Base-by-base conservation (phyloP, 345 rosid genomes). In the Citrus inodora region DNA sequence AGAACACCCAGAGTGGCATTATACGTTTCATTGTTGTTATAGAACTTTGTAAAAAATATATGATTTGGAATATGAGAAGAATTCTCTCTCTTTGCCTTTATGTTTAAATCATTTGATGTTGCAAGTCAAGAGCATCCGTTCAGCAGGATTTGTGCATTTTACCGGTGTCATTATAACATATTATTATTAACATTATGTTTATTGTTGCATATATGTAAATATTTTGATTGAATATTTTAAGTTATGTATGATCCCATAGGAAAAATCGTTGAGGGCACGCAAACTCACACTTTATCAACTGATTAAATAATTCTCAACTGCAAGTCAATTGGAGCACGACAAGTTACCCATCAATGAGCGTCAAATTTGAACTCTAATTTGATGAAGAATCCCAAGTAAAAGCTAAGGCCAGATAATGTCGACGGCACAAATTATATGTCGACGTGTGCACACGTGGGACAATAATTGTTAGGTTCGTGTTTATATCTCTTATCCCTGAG, bases 341-440 rank as follows among this genome's bases (percentile, higher is more conserved):
- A 51, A 32, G 25, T 56, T 56, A n/a, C 16, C 7, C 51, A 33
- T 2, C 48, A 33, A 25, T 2, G 40, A 63, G 19, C 11, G 51
- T 70, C 76, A 76, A 76, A 42, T 30, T 33, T 59, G 40, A 71
- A 59, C 70, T 0, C 21, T 2, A 55, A 75, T 28, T 24, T 14
- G 82, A 28, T 35, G 80, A 61, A 62, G 76, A 71, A 80, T 69
- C 56, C 73, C 27, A 83, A 32, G 86, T 37, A 17, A 5, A 58
- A 74, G 28, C 33, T 8, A 37, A 80, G 10, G 14, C 14, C 17
- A 51, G 17, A 30, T 32, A 67, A 19, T 16, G 24, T 27, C 4
- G 72, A 76, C 8, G 19, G 17, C 53, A 4, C 27, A 56, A 37
- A 1, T 64, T 60, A 46, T 70, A 61, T 46, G 74, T 75, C 74